A percentile compares a stretch with the other conserved stretches of the same genome.
Evolutionary conservation across 768 basidiomycete species (phyloP).

Genomic region (Royoungia palumana): DNA sequence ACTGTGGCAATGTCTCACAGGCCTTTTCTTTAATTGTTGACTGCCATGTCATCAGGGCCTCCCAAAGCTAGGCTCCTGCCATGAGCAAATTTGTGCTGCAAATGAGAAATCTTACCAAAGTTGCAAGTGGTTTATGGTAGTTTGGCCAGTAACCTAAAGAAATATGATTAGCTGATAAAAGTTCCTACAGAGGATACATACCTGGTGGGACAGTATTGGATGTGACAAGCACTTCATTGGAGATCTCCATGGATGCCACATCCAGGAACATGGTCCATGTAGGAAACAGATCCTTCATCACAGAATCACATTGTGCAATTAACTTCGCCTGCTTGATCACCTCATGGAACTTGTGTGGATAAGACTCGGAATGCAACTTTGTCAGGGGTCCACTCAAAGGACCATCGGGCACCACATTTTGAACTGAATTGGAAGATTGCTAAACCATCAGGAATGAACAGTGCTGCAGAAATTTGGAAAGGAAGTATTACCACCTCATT

Average conservation of each 20-base stretch:
- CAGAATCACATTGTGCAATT: not conserved
- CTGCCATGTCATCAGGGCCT: not conserved
- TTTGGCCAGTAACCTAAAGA: not conserved
- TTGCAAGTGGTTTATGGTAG: not conserved
- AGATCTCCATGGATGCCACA: not conserved
- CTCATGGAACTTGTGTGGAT: not conserved
- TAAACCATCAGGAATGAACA: no score
- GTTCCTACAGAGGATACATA: not conserved
- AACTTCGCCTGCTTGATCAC: not conserved
- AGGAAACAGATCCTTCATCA: not conserved
- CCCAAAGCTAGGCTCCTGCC: not conserved
- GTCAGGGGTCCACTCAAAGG: no score
- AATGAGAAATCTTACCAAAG: not conserved
- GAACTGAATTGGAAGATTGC: no score
- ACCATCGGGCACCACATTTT: no score
- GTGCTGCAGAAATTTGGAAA: no score
- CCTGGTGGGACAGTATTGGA: not conserved
- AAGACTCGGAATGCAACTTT: no score
- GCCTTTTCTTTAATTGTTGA: not conserved
- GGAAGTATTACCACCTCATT: no score
- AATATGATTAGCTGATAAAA: not conserved
- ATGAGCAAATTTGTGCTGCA: not conserved
- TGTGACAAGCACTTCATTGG: not conserved
- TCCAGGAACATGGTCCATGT: not conserved
- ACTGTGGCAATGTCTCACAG: not conserved